Evolutionary conservation across 2,329 filamentous ascomycete species (phyloP).

Genomic region (Penicillium sp.): DNA sequence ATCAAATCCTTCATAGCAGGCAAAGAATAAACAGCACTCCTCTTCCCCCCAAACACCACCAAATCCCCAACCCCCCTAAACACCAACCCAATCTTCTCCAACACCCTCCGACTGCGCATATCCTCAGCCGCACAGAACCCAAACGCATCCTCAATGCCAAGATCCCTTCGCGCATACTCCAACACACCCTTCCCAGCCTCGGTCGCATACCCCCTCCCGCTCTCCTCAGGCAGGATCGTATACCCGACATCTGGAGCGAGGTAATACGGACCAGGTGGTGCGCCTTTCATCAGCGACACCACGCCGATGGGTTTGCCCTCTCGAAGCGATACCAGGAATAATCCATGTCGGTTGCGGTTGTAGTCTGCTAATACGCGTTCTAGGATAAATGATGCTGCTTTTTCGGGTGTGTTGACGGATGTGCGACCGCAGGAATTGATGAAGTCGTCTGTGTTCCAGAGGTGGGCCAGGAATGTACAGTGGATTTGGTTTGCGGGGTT

Average conservation of each 20-base stretch:
- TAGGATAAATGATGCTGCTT: constrained; percentile 11
- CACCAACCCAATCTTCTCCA: constrained; percentile 25
- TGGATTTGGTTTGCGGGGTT: constrained; percentile 11
- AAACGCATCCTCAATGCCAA: constrained; percentile 18
- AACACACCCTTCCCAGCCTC: constrained; percentile 22
- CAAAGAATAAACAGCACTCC: constrained; percentile 17
- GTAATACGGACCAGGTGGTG: constrained; percentile 12
- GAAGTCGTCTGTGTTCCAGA: constrained; percentile 22
- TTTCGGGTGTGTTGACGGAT: constrained; percentile 5
- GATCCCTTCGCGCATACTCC: constrained; percentile 12
- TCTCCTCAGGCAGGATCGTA: constrained; percentile 21
- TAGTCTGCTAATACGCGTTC: constrained; percentile 5
- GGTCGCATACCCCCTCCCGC: constrained; percentile 26
- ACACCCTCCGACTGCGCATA: constrained; percentile 15
- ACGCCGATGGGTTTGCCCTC: constrained; percentile 12
- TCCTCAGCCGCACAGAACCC: constrained; percentile 20
- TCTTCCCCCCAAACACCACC: constrained; percentile 14
- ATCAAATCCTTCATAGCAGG: constrained; percentile 16
- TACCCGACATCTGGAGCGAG: constrained; percentile 25
- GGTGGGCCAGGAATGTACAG: constrained; percentile 13
- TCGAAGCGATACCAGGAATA: constrained; percentile 11
- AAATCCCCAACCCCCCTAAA: constrained; percentile 17
- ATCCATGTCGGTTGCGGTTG: constrained; percentile 6
- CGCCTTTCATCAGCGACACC: constrained; percentile 18
- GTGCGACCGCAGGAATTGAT: constrained; percentile 12